Percentiles rank a stretch among this genome's conserved stretches.
Evolutionary conservation across 306 rosid species (phyloP).

Genomic region (Clitoria ternatea): DNA sequence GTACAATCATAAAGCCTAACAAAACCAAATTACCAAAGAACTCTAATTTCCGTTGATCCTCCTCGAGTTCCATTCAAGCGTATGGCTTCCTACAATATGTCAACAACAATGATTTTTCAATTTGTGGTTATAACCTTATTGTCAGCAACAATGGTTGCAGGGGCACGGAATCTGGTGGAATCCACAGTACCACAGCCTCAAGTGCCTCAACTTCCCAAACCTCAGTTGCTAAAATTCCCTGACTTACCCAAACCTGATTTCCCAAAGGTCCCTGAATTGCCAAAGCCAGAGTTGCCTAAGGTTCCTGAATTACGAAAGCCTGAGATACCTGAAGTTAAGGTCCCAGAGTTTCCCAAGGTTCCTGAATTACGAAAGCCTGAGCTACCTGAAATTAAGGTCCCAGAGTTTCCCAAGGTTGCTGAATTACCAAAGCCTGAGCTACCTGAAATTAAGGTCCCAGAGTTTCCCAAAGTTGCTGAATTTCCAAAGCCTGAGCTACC

Average conservation of each 20-base stretch:
- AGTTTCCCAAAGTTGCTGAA: no score
- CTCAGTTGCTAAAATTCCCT: background rate
- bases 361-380: background rate
- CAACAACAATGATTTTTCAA: background rate
- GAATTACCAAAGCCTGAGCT: background rate
- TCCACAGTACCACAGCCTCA: background rate
- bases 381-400: background rate
- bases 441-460: background rate
- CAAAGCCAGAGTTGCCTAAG: background rate
- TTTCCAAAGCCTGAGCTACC: no score
- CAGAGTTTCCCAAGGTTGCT: background rate
- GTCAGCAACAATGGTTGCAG: background rate
- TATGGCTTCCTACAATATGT: constrained; percentile 19
- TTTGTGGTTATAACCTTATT: constrained; percentile 10
- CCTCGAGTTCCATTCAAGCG: background rate
- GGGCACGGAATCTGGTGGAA: constrained; percentile 34
- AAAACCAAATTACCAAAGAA: background rate
- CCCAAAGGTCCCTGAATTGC: background rate
- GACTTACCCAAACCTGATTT: background rate
- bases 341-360: background rate
- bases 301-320: background rate
- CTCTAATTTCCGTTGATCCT: background rate
- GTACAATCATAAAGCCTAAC: background rate
- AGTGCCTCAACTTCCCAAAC: constrained; percentile 16
- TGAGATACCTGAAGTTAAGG: background rate